Evolutionary conservation across 805 yeast genomes (phyloP).

Genomic region (Clavispora carvajalis): DNA sequence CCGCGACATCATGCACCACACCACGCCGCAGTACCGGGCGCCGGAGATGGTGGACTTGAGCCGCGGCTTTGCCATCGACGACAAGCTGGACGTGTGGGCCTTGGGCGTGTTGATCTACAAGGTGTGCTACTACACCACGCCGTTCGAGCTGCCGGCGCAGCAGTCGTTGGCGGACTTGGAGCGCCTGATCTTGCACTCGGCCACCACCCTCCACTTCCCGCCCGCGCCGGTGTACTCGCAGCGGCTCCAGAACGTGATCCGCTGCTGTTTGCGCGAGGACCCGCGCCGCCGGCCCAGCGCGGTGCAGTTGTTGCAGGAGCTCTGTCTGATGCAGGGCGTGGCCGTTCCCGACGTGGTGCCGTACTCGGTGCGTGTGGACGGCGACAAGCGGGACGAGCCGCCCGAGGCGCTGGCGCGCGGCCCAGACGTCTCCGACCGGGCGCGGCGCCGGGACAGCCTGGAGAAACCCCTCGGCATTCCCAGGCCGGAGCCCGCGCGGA

Average conservation of each 20-base stretch:
- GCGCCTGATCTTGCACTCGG: constrained; percentile 54
- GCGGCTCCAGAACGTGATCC: constrained; percentile 58
- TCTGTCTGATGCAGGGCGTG: constrained; percentile 52
- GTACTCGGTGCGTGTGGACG: constrained; percentile 21
- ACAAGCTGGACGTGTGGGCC: constrained; percentile 85
- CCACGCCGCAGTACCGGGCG: constrained; percentile 80
- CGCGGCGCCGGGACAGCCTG: no score
- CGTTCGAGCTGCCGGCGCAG: constrained; percentile 56
- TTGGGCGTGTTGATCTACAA: constrained; percentile 74
- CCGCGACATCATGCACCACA: constrained; percentile 68
- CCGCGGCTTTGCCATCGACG: constrained; percentile 67
- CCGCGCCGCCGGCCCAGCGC: constrained; percentile 72
- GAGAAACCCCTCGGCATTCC: background rate
- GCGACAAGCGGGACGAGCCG: background rate
- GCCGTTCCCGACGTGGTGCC: constrained; percentile 41
- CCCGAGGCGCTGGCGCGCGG: no score
- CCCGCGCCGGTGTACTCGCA: constrained; percentile 48
- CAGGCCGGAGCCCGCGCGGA: background rate
- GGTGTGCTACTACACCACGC: constrained; percentile 76
- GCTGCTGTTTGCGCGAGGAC: constrained; percentile 55
- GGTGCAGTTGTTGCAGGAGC: constrained; percentile 63
- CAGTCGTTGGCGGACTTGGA: constrained; percentile 41
- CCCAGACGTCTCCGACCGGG: no score
- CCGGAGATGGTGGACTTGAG: constrained; percentile 81
- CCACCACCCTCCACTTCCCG: constrained; percentile 39